phyloP scores from a whole-genome alignment of 768 basidiomycete genomes.

The Lepiota venenata region DNA sequence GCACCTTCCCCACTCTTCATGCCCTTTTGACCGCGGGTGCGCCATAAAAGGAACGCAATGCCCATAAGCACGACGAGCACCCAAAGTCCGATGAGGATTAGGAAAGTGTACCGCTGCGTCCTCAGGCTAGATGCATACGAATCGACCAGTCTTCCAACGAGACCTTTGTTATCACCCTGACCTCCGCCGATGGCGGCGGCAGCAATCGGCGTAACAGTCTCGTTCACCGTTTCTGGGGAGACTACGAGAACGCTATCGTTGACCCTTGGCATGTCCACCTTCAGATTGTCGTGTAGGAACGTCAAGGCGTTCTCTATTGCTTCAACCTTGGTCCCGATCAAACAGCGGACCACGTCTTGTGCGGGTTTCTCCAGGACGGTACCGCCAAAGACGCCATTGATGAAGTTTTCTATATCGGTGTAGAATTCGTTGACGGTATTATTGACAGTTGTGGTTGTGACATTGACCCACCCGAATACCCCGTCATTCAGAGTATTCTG shows the following conservation, averaged over 20 bases:
- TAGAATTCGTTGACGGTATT: conserved; percentile 86
- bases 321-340: conserved; percentile 88
- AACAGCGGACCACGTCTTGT: conserved; percentile 84
- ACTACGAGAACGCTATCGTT: conserved; percentile 75
- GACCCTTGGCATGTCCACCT: conserved; percentile 75
- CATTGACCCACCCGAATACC: conserved; percentile 94
- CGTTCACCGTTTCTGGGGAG: conserved; percentile 66
- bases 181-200: conserved; percentile 73
- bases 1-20: conserved; percentile 38
- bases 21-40: conserved; percentile 56
- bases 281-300: conserved; percentile 86
- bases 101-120: conserved; percentile 83
- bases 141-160: conserved; percentile 71
- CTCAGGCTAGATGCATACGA: conserved; percentile 69
- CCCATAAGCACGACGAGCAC: conserved; percentile 80
- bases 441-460: conserved; percentile 85
- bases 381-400: conserved; percentile 77
- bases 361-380: conserved; percentile 80
- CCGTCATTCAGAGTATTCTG: conserved; percentile 82
- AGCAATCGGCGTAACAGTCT: conserved; percentile 76
- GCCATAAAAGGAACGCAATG: conserved; percentile 65
- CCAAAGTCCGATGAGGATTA: conserved; percentile 83
- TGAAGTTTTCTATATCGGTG: conserved; percentile 73
- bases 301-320: conserved; percentile 86
- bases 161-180: conserved; percentile 46